Conservation (phyloP, 2,329 filamentous ascomycete species). For the Helotiales sp. region DNA sequence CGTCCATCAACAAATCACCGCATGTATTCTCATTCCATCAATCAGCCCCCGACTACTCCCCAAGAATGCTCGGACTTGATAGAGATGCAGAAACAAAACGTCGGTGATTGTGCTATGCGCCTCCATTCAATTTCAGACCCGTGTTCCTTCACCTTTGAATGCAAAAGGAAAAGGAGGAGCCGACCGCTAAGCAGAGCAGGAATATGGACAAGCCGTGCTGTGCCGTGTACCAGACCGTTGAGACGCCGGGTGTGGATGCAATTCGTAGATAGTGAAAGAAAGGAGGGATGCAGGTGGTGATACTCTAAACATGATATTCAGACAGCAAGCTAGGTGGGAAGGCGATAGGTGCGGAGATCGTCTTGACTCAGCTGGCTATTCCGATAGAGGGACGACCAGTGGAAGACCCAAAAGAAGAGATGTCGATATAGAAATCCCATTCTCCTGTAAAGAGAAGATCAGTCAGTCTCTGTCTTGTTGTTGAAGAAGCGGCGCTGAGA, state of each 20-base stretch:
- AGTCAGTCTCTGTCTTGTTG: slow-evolving; percentile 15
- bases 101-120: not conserved
- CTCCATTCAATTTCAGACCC: not conserved
- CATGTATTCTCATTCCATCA: not conserved
- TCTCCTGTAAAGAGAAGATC: slow-evolving; percentile 21
- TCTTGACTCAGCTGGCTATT: not conserved
- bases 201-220: too few species aligned
- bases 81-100: too few species aligned
- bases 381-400: slow-evolving; percentile 7
- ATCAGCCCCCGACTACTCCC: not conserved
- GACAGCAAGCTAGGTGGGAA: not conserved
- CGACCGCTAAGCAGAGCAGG: not conserved
- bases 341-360: not conserved
- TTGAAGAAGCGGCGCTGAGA: not conserved
- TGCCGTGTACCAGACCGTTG: too few species aligned
- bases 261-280: not conserved
- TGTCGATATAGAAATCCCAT: slow-evolving; percentile 24
- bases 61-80: too few species aligned
- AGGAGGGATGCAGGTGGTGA: not conserved
- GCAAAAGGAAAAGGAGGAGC: not conserved
- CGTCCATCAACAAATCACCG: not conserved
- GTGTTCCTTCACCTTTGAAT: not conserved
- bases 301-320: not conserved
- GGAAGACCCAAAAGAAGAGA: not conserved
- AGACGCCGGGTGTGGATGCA: slow-evolving; percentile 1